phyloP scores from a whole-genome alignment of 108 stramenopile species.

The Licmophora abbreviata region DNA sequence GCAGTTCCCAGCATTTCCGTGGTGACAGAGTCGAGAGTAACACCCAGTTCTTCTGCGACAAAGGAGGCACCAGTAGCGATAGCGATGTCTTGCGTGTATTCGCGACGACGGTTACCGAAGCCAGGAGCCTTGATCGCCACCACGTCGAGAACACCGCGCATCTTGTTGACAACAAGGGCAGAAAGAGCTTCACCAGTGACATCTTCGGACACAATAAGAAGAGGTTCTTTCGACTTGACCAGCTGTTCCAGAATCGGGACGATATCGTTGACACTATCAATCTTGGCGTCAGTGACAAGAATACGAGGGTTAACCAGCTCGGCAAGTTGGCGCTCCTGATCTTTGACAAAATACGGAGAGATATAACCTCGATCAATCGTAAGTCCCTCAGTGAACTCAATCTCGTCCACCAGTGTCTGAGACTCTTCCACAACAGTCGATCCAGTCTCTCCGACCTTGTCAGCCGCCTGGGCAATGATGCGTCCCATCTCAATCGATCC shows the following conservation, averaged over 20 bases:
- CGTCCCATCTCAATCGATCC: constrained; percentile 88
- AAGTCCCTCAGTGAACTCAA: constrained; percentile 97
- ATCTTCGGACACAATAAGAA: constrained; percentile 95
- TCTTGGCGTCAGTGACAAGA: constrained; percentile 94
- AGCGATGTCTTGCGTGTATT: constrained; percentile 95
- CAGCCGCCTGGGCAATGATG: constrained; percentile 91
- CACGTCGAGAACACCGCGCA: constrained; percentile 95
- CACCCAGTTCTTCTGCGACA: constrained; percentile 94
- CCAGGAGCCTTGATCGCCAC: constrained; percentile 95
- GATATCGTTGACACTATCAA: constrained; percentile 91
- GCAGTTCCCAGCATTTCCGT: constrained; percentile 92
- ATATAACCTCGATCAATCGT: constrained; percentile 96
- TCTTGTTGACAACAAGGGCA: constrained; percentile 97
- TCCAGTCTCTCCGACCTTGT: constrained; percentile 94
- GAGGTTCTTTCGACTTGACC: constrained; percentile 92
- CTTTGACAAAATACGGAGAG: constrained; percentile 97
- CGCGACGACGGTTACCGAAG: constrained; percentile 91
- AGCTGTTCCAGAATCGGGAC: constrained; percentile 93
- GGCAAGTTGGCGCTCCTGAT: constrained; percentile 92
- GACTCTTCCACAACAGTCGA: constrained; percentile 94
- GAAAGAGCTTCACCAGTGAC: constrained; percentile 95
- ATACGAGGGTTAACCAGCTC: constrained; percentile 76
- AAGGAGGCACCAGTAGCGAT: constrained; percentile 96
- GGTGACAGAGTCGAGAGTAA: constrained; percentile 90
- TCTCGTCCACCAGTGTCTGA: constrained; percentile 90